Evolutionary conservation across 225 moss, liverwort and hornwort genomes (phyloP).

Genomic region (Takakia lepidozioides): DNA sequence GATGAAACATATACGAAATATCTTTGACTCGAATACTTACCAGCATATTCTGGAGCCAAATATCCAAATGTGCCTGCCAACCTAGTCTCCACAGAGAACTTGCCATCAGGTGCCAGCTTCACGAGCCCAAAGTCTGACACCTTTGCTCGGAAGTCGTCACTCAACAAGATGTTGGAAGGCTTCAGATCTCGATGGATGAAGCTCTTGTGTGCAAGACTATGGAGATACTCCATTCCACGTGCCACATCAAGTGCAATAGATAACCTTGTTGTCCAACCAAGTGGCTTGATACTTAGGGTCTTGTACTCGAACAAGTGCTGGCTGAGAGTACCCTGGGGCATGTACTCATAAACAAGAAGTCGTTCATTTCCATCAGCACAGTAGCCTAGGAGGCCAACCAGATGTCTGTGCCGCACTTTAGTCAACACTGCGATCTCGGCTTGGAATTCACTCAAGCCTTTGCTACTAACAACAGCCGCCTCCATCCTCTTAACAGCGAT

Average conservation of each 20-base stretch:
- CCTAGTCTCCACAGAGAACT: conserved; percentile 45
- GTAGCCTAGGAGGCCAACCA: conserved; percentile 49
- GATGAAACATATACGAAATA: too few relatives aligned
- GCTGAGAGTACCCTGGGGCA: conserved; percentile 49
- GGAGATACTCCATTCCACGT: conserved; percentile 50
- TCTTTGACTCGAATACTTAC: conserved; percentile 6
- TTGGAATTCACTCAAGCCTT: conserved; percentile 50
- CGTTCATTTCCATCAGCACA: conserved; percentile 45
- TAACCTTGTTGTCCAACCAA: conserved; percentile 40
- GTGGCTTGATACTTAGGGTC: conserved; percentile 26
- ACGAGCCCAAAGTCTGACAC: conserved; percentile 59
- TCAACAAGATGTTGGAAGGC: conserved; percentile 49
- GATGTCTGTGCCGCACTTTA: conserved; percentile 53
- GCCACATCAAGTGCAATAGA: conserved; percentile 55
- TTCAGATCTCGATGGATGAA: conserved; percentile 64
- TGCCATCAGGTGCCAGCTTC: conserved; percentile 58
- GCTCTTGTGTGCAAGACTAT: conserved; percentile 45
- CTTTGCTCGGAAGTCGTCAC: conserved; percentile 50
- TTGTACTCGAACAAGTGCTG: conserved; percentile 44
- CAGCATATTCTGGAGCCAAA: conserved; percentile 58
- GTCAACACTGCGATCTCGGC: conserved; percentile 54
- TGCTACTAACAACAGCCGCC: conserved; percentile 47
- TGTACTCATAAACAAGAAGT: conserved; percentile 56
- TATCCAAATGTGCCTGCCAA: conserved; percentile 63
- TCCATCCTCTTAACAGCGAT: conserved; percentile 64